phyloP scores from a whole-genome alignment of 2,329 filamentous ascomycete genomes.

The Hymenoscyphus scutula region DNA sequence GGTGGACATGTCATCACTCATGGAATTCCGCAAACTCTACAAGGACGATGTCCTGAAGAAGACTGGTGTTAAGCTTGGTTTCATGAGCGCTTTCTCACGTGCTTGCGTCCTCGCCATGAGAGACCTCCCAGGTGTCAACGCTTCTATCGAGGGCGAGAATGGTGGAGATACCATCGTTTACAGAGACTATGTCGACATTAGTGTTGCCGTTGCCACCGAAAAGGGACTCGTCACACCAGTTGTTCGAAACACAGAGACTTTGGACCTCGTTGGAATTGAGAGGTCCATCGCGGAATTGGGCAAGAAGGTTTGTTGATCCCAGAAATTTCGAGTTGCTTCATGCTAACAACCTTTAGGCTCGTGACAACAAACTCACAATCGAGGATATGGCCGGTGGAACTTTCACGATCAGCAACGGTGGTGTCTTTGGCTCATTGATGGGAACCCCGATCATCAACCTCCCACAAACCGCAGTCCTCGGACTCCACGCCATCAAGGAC shows the following conservation, averaged over 20 bases:
- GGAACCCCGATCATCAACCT: conserved; percentile 98
- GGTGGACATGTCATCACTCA: conserved; percentile 96
- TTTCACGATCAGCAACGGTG: conserved; percentile 96
- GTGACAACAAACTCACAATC: conserved; percentile 94
- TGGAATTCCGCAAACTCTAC: conserved; percentile 96
- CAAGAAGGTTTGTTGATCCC: conserved; percentile 69
- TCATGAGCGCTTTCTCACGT: conserved; percentile 96
- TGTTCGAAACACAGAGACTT: conserved; percentile 84
- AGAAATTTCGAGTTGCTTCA: neutral
- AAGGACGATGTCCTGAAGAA: conserved; percentile 96
- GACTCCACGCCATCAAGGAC: conserved; percentile 95
- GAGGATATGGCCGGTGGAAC: conserved; percentile 99
- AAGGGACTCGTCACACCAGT: conserved; percentile 97
- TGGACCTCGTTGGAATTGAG: conserved; percentile 89
- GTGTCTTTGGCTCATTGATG: conserved; percentile 95
- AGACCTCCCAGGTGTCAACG: conserved; percentile 92
- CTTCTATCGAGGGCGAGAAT: conserved; percentile 92
- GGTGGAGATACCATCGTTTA: conserved; percentile 98
- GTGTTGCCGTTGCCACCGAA: conserved; percentile 93
- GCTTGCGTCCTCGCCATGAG: conserved; percentile 90
- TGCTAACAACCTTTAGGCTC: conserved; percentile 57
- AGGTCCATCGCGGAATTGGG: conserved; percentile 88
- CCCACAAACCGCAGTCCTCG: conserved; percentile 87
- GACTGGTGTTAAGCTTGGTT: conserved; percentile 96
- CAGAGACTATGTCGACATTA: conserved; percentile 96